These are phyloP conservation scores for Steccherinum ochraceum DNA, from an alignment of 768 basidiomycete genomes.

Conservation along the genomic window DNA sequence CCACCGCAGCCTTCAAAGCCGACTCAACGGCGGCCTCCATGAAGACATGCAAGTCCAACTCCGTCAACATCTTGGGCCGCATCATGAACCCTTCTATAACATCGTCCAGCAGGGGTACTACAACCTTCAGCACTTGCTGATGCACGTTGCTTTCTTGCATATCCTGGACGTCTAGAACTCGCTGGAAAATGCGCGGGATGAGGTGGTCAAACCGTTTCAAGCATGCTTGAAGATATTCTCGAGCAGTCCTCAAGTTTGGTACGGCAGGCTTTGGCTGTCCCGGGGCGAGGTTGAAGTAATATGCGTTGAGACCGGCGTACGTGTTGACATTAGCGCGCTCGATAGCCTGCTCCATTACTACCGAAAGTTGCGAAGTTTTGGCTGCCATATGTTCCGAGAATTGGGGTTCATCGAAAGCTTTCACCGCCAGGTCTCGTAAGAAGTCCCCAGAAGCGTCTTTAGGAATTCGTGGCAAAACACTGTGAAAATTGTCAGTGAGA, in stretches of 20 bases:
- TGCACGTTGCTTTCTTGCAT: too few relatives aligned
- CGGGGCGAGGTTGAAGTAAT: neutral
- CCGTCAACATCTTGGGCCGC: neutral
- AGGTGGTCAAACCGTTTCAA: too few relatives aligned
- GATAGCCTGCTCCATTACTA: too few relatives aligned
- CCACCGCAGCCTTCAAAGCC: neutral
- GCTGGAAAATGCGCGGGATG: neutral
- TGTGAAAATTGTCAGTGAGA: neutral
- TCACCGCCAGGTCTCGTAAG: conserved; percentile 1
- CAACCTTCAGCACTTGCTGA: neutral
- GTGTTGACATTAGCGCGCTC: neutral
- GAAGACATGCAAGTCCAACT: neutral
- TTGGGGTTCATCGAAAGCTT: neutral
- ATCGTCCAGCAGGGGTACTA: neutral
- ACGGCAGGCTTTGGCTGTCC: neutral
- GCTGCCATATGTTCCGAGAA: neutral
- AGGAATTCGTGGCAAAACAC: conserved; percentile 3
- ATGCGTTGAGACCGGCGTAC: neutral
- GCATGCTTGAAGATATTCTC: neutral
- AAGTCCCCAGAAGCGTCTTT: neutral
- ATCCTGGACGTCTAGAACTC: neutral
- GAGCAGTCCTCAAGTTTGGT: too few relatives aligned
- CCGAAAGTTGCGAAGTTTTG: too few relatives aligned
- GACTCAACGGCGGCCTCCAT: neutral
- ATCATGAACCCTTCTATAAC: too few relatives aligned